Evolutionary conservation across 192 early-diverging fungal species (phyloP), one percentile per base, ranked within the genome.

Genomic region (Geranomyces variabilis): DNA sequence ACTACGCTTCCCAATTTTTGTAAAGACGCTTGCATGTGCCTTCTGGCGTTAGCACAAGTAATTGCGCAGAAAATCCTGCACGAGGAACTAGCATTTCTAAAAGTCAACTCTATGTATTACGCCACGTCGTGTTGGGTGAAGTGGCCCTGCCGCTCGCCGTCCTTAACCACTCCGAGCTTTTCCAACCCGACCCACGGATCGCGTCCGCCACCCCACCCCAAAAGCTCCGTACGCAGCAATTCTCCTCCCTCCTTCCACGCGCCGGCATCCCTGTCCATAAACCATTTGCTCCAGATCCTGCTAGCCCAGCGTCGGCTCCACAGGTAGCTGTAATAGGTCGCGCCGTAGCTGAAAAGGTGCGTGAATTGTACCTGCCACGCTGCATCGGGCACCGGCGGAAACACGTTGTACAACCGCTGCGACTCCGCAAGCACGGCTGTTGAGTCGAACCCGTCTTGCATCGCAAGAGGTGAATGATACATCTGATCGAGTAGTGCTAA

Each of bases 291-390:
- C 88, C 88, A 95, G 24, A 99, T 84, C 63, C 89, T 85, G 7
- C 85, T 83, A 0, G 93, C 94, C 75, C 96, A 82, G 14, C 90
- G 84, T 31, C 94, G 84, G 45, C 90, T 90, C 88, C 96, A 93
- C 24, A 98, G 80, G 69, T 99, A 99, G n/a, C 90, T 84, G 62
- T 98, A 99, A 79, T 99, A 99, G 8, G 89, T 91, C 10, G 92
- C 91, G 19, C 95, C 95, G 69, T 99, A 99, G 0, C 90, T 89
- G 69, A 91, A 90, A 74, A 99, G 68, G 66, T 99, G 97, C 1
- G 87, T 87, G 77, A 99, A 97, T 64, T 94, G 92, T 0, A 89
- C 89, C 70, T 95, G 95, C 94, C 94, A 97, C 56, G 83, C 83
- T 4, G 95, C 93, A 6, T 85, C 88, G 0, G 79, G 66, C 5